Base-by-base conservation (phyloP, 2,329 filamentous ascomycete genomes). In the Clarireedia hainanense region DNA sequence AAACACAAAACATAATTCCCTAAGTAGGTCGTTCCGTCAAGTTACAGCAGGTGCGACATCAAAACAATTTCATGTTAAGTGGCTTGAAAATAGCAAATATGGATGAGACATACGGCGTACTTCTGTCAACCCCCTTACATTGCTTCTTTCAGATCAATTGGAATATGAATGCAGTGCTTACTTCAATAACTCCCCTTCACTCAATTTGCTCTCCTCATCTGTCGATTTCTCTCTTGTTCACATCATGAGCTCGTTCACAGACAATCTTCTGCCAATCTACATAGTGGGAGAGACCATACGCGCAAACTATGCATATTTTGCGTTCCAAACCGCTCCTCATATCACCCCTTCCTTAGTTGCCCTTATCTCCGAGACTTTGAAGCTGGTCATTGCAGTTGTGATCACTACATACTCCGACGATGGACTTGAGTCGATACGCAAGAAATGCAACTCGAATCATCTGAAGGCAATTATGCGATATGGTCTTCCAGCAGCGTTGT, bases 281-380 rank as follows among this genome's bases (percentile, higher is more conserved):
- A 53, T 57, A 10, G 15, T 40, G 6, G 49, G 54, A 53, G 62
- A 64, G 48, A 64, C 62, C 4, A 46, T 58, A 23, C 58, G 62
- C n/a, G 60, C 62, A 9, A 62, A 62, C 30, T 63, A 60, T 17
- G 62, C 62, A 6, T 64, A 63, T 46, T 58, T 61, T 37, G 61
- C 59, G 5, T 60, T 64, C 48, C 58, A 60, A 47, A 54, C 50
- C 2, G 57, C 39, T 24, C 58, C 62, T 17, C 58, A 62, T 30
- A 58, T 64, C 34, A 60, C 60, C 2, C 53, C 60, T 3, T 58
- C 62, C 4, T 40, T 60, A 4, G 56, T 64, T 3, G 57, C 60
- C 2, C 48, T 61, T 2, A 47, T 63, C 43, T 61, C 62, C 6
- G 62, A 63, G 43, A 9, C 43, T 17, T 26, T 61, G 15, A 64